phyloP scores from a whole-genome alignment of 2,329 filamentous ascomycete genomes.

The Metarhizium brunneum region DNA sequence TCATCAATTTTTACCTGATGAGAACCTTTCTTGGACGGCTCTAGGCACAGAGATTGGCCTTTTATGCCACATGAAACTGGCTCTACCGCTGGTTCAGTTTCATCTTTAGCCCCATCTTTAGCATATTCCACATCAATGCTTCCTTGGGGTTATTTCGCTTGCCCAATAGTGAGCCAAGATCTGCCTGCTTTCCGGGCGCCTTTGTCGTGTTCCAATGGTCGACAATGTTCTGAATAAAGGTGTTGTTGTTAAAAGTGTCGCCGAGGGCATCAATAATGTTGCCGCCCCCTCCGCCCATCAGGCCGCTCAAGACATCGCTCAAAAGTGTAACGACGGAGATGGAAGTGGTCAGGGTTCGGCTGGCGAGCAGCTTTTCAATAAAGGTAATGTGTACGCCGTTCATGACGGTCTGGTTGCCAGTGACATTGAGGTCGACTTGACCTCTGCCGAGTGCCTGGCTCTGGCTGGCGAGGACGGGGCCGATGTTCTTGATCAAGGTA shows the following conservation, averaged over 20 bases:
- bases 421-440: conserved; percentile 29
- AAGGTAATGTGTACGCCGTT: conserved; percentile 34
- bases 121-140: conserved; percentile 8
- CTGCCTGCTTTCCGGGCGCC: conserved; percentile 3
- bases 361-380: conserved; percentile 33
- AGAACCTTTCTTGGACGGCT: no score
- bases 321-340: conserved; percentile 29
- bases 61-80: background rate
- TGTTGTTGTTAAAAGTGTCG: conserved; percentile 29
- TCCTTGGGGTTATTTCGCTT: conserved; percentile 2
- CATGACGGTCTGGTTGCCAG: conserved; percentile 30
- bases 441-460: conserved; percentile 26
- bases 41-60: background rate
- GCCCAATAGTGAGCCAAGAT: background rate
- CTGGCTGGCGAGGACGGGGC: conserved; percentile 28
- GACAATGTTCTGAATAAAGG: conserved; percentile 26
- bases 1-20: no score
- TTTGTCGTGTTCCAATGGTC: conserved; percentile 22
- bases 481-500: conserved; percentile 30
- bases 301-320: conserved; percentile 26
- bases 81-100: conserved; percentile 4
- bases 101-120: conserved; percentile 5
- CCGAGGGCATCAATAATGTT: conserved; percentile 23
- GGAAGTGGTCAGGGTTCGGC: conserved; percentile 23
- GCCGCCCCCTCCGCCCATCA: conserved; percentile 18